A percentile compares a stretch with the other conserved stretches of the same genome.
These are phyloP conservation scores for Colletotrichum gloeosporioides DNA, from an alignment of 2,329 filamentous ascomycete genomes.

Conservation along the genomic window DNA sequence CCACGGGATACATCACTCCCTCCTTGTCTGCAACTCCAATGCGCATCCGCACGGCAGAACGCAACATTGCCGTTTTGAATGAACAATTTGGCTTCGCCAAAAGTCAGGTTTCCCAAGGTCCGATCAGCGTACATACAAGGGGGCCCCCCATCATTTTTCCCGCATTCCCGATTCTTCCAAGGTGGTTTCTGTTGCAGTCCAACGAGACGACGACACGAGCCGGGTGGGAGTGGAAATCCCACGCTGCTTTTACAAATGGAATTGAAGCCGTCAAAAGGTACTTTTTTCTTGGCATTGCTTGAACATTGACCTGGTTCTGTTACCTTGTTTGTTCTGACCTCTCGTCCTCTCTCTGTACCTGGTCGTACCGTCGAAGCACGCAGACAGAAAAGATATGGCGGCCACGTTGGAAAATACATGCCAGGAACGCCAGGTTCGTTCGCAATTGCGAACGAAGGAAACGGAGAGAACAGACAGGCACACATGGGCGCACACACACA, in stretches of 20 bases:
- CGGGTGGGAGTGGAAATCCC: conserved; percentile 9
- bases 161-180: background rate
- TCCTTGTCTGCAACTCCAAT: background rate
- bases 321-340: background rate
- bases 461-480: conserved; percentile 7
- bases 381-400: background rate
- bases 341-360: background rate
- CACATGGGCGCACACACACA: background rate
- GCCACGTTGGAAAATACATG: background rate
- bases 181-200: background rate
- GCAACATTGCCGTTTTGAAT: background rate
- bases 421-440: conserved; percentile 16
- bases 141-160: background rate
- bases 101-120: background rate
- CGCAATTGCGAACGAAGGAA: conserved; percentile 19
- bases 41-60: background rate
- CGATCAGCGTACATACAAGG: conserved; percentile 4
- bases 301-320: background rate
- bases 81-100: background rate
- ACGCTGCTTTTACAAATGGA: conserved; percentile 15
- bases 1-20: background rate
- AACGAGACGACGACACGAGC: conserved; percentile 20
- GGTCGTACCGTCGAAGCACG: background rate
- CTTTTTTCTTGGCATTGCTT: background rate
- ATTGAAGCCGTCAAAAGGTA: background rate